Base-by-base conservation (phyloP, 164 flowering plant species). In the Vitis amurensis region DNA sequence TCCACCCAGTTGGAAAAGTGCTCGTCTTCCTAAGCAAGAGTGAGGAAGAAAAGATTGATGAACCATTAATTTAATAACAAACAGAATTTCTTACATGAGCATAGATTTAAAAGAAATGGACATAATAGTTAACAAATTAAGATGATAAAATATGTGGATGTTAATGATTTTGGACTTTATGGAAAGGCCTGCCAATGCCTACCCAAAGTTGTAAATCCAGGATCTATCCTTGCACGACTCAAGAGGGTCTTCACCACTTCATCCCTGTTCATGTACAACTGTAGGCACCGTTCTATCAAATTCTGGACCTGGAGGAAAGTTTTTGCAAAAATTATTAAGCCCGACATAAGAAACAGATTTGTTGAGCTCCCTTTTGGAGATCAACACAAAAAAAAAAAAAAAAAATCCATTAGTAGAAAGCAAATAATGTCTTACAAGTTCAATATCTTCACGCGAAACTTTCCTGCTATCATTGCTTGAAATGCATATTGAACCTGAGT, bases 151-250 rank as follows among this genome's bases (percentile, higher is more conserved):
- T 37, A 6, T 6, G 7, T 37, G 7, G 44, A 37, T 37, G 44
- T 37, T 37, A 37, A 37, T 37, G 44, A 37, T 37, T 37, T 37
- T n/a, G 10, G n/a, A 9, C 10, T 11, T 7, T 23, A 58, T 5
- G 27, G 11, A 8, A 16, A 9, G 19, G 27, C 61, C 29, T n/a
- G 29, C 56, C 68, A 67, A 27, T 67, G 62, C 82, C 55, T 82
- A 95, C 99, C 99, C 58, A 95, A 70, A 68, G 92, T 81, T 61
- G 99, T 93, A 81, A 95, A 95, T 31, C 94, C 98, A 67, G 98
- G 98, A 69, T 95, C 99, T 70, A 93, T 91, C 82, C 87, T 88
- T 73, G 97, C 98, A 53, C 93, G 96, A 79, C 68, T 91, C 71
- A 91, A 71, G 68, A 93, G 94, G 63, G 93, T 90, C 71, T 91